These are phyloP conservation scores for Tricholoma bakamatsutake DNA, from an alignment of 768 basidiomycete species.

Conservation along the genomic window DNA sequence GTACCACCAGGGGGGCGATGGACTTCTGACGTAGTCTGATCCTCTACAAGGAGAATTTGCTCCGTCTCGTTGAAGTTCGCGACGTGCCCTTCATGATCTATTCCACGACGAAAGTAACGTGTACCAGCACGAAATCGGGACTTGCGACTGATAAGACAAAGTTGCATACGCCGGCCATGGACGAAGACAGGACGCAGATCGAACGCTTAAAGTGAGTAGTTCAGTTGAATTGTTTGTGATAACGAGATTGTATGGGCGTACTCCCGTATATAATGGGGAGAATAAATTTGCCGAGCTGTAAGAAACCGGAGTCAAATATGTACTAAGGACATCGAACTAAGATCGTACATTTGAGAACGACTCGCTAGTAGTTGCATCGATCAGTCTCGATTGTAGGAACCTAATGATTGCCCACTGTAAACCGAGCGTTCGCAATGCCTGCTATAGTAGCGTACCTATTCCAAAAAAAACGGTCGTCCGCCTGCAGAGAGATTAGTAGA, in stretches of 20 bases:
- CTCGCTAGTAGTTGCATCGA: constrained; percentile 36
- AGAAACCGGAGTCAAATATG: constrained; percentile 8
- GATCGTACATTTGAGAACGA: constrained; percentile 62
- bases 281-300: constrained; percentile 81
- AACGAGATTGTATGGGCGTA: constrained; percentile 35
- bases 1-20: constrained; percentile 33
- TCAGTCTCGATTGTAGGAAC: constrained; percentile 33
- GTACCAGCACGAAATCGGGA: constrained; percentile 94
- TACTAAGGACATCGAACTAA: background rate
- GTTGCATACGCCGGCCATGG: constrained; percentile 72
- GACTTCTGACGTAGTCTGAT: constrained; percentile 35
- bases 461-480: constrained; percentile 98
- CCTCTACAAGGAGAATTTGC: constrained; percentile 80
- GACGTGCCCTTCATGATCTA: constrained; percentile 84
- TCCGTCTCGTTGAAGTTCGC: constrained; percentile 99
- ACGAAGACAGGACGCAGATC: constrained; percentile 73
- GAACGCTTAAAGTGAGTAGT: constrained; percentile 52
- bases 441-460: constrained; percentile 55
- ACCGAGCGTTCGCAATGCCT: background rate
- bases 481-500: constrained; percentile 34
- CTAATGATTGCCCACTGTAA: constrained; percentile 24
- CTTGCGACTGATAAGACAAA: constrained; percentile 88
- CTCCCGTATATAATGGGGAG: constrained; percentile 94
- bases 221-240: constrained; percentile 4
- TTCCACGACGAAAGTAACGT: constrained; percentile 92